Base-by-base conservation (phyloP, 2,329 filamentous ascomycete genomes). In the Clarireedia homoeocarpa region DNA sequence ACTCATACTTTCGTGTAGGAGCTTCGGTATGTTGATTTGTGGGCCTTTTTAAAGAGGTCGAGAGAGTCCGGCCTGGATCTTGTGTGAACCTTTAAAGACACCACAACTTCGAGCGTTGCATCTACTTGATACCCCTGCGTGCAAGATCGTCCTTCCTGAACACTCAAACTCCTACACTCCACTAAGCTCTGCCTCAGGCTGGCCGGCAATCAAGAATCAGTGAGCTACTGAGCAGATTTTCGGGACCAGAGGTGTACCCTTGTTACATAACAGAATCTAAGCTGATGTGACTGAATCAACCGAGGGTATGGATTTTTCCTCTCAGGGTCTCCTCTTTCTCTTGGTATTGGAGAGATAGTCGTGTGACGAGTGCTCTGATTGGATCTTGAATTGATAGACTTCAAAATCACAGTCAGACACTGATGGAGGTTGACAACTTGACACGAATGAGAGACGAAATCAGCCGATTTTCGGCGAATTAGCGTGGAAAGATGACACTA, bases 1-100 rank as follows among this genome's bases (percentile, higher is more conserved):
- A 65, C 72, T 77, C 76, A 78, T 78, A 15, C 54, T 56, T 27
- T 42, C 20, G 6, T 47, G 34, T 51, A 26, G 20, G 30, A 34
- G 30, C 12, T 12, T 4, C 30, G 12, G 30, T 34, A 34, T 34
- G 30, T 4, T 12, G 10, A 12, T 34, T 34, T 12, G 30, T 3
- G 30, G 30, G 12, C 10, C 10, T 34, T 34, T 34, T 17, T 42
- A 34, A 34, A 42, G 36, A 40, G 45, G 9, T 48, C 5, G 30
- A 34, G 30, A 34, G 30, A 34, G 10, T 34, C 30, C 12, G 30
- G 30, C 30, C 10, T 34, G 30, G 26, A 23, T 46, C 17, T 42
- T n/a, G 14, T 42, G 39, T n/a, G 17, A 20, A 42, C 39, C 9
- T 4, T 42, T 42, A 2, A 42, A 5, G 6, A 42, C 17, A n/a